Conservation (phyloP, 192 early-diverging fungal species). For the Coemansia biformis region DNA sequence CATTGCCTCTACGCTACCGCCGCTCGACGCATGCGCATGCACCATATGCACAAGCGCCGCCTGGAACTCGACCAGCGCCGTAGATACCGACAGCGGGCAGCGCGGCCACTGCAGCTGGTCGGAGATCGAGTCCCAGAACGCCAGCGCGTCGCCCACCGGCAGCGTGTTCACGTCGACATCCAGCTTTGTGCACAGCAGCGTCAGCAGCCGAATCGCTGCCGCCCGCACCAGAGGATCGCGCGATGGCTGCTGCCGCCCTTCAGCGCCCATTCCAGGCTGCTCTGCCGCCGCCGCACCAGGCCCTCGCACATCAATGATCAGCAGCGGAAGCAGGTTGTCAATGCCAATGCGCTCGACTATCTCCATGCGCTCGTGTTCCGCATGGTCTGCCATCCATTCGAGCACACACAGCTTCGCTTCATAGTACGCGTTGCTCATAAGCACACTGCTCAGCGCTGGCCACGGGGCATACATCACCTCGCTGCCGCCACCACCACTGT, state of each 20-base stretch:
- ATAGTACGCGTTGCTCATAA: slow-evolving; percentile 32
- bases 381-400: slow-evolving; percentile 41
- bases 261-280: not conserved
- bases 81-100: slow-evolving; percentile 36
- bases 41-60: slow-evolving; percentile 38
- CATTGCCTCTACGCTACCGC: not conserved
- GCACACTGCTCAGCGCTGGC: slow-evolving; percentile 15
- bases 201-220: slow-evolving; percentile 23
- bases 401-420: slow-evolving; percentile 37
- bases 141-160: slow-evolving; percentile 21
- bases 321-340: slow-evolving; percentile 10
- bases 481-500: slow-evolving; percentile 1
- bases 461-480: slow-evolving; percentile 35
- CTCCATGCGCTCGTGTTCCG: slow-evolving; percentile 18
- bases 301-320: slow-evolving; percentile 10
- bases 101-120: slow-evolving; percentile 13
- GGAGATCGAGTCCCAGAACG: slow-evolving; percentile 28
- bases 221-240: slow-evolving; percentile 31
- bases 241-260: not conserved
- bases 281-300: not conserved
- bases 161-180: slow-evolving; percentile 21
- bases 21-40: not conserved
- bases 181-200: slow-evolving; percentile 31
- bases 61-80: slow-evolving; percentile 32
- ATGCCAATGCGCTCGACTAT: slow-evolving; percentile 31